Base-by-base conservation (phyloP, 345 rosid species). In the Eucalyptus victrix region DNA sequence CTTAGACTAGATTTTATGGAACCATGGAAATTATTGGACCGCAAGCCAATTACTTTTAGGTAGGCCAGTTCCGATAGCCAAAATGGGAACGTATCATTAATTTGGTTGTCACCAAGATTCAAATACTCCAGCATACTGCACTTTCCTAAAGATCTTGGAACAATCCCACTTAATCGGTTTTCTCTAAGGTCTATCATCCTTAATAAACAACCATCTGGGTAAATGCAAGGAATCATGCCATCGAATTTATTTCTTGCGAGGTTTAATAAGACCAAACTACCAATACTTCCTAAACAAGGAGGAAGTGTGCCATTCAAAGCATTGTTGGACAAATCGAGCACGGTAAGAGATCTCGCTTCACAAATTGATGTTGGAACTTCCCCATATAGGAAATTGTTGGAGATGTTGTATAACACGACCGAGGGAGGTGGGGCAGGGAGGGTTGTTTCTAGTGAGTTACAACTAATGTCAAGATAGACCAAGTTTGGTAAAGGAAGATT, bases 281-380 rank as follows among this genome's bases (percentile, higher is more conserved):
- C 4, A 69, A 69, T 32, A 17, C 42, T 17, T 8, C 42, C 42
- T 42, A 32, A 17, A 5, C 80, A 69, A 34, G 24, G 42, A 69
- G 80, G 42, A 69, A 69, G 42, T 32, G 80, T 67, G 80, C 80
- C 80, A 32, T 69, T 34, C 12, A 69, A 1, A 32, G 80, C 0
- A 69, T 69, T 69, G 24, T 32, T 17, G 12, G 42, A 69, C 80
- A 69, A 3, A 69, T 69, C 42, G 1, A 32, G 42, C 12, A 8
- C 0, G 4, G 1, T 0, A 32, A 69, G 80, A 32, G 12, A 69
- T 2, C 42, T 69, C 42, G 1, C 42, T 69, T 16, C 24, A 9
- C 80, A 69, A 1, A 69, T 69, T 12, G 80, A 32, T 8, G 24
- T 32, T 32, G 42, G 42, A 69, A 69, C 24, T 32, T 69, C 23